Conservation (phyloP, 2,329 filamentous ascomycete genomes). For the Aureobasidium musti region DNA sequence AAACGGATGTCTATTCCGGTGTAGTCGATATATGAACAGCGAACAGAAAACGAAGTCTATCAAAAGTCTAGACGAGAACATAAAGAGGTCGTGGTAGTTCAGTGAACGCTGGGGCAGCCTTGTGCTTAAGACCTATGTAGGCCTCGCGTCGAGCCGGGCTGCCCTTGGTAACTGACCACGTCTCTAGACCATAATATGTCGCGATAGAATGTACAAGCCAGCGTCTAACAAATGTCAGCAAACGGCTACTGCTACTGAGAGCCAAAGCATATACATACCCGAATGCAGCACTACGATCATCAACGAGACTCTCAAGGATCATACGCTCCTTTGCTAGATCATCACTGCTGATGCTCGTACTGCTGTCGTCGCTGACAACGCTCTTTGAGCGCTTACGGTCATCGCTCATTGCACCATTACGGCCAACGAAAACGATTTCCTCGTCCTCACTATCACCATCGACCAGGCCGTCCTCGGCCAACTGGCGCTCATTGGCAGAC, state of each 20-base stretch:
- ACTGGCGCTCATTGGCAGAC: slow-evolving; percentile 56
- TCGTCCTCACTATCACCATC: slow-evolving; percentile 66
- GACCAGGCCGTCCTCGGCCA: slow-evolving; percentile 50
- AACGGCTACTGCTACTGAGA: background rate
- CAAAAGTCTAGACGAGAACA: slow-evolving; percentile 51
- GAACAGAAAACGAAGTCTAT: background rate
- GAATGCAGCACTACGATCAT: slow-evolving; percentile 76
- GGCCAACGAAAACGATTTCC: slow-evolving; percentile 87
- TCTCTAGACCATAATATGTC: slow-evolving; percentile 85
- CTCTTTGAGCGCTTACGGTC: slow-evolving; percentile 55
- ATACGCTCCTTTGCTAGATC: slow-evolving; percentile 63
- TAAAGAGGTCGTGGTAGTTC: slow-evolving; percentile 64
- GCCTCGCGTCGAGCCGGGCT: slow-evolving; percentile 74
- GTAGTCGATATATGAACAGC: background rate
- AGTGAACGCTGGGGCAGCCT: slow-evolving; percentile 39
- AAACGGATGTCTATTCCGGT: slow-evolving; percentile 10
- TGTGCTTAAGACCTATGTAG: slow-evolving; percentile 71
- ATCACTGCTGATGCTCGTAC: slow-evolving; percentile 38
- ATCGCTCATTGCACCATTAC: slow-evolving; percentile 65
- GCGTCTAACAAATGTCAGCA: slow-evolving; percentile 57
- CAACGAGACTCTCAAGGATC: slow-evolving; percentile 77
- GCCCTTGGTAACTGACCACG: slow-evolving; percentile 74
- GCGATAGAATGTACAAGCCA: slow-evolving; percentile 94
- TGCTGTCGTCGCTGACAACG: slow-evolving; percentile 37
- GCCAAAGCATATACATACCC: slow-evolving; percentile 59